These are phyloP conservation scores for Tilletiaria anomala DNA, from an alignment of 1,284 basidiomycete species.

Conservation along the genomic window DNA sequence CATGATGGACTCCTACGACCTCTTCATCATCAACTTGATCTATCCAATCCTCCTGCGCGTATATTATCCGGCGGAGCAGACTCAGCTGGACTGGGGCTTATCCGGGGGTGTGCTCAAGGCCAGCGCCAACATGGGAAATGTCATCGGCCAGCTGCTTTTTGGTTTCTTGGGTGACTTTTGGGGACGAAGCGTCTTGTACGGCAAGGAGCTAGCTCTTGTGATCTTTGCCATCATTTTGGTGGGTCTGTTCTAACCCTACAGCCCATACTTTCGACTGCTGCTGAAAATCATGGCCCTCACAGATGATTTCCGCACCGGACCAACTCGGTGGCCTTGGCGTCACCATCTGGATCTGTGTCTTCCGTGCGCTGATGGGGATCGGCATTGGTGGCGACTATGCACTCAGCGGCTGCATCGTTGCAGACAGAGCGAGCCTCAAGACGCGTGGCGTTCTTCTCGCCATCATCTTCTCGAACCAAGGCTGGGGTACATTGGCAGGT, in stretches of 20 bases:
- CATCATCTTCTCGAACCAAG: conserved; percentile 42
- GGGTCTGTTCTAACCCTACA: background rate
- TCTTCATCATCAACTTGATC: conserved; percentile 37
- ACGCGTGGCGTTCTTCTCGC: conserved; percentile 26
- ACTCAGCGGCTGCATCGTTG: conserved; percentile 37
- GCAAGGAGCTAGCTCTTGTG: conserved; percentile 1
- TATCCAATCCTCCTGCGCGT: conserved; percentile 29
- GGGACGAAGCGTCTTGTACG: conserved; percentile 1
- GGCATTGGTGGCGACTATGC: conserved; percentile 63
- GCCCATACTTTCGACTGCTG: too few relatives aligned
- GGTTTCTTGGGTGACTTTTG: background rate
- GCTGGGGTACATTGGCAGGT: conserved; percentile 38
- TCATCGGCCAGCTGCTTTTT: conserved; percentile 3
- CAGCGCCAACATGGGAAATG: conserved; percentile 8
- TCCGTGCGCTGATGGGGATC: conserved; percentile 3
- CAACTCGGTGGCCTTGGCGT: conserved; percentile 7
- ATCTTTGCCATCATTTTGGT: conserved; percentile 6
- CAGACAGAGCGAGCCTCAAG: conserved; percentile 23
- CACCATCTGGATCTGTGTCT: conserved; percentile 2
- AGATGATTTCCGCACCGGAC: conserved; percentile 33
- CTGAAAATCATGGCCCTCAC: too few relatives aligned
- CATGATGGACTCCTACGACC: conserved; percentile 30
- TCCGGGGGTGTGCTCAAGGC: conserved; percentile 34
- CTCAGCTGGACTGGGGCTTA: conserved; percentile 31
- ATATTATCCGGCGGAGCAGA: conserved; percentile 7